Percentiles rank a stretch among this genome's conserved stretches.
Conservation (phyloP, 805 yeast species). For the Ogataea sp. region DNA sequence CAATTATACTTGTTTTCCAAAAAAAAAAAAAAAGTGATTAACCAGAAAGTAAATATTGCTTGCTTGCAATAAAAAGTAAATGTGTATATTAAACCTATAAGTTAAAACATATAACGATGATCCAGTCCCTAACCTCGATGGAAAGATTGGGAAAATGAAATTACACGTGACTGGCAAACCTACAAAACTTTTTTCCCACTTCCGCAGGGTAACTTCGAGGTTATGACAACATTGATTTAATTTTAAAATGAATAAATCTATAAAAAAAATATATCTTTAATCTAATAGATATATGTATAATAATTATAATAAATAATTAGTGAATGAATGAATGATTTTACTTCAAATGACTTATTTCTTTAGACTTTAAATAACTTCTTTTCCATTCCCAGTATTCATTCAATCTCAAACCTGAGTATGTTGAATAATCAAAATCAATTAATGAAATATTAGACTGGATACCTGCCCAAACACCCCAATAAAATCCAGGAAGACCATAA, state of each 20-base stretch:
- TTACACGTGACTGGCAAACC: background rate
- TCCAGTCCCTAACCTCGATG: background rate
- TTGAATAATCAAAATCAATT: constrained; percentile 64
- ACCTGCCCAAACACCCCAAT: constrained; percentile 82
- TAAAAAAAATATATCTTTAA: too few species aligned
- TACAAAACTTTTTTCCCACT: too few species aligned
- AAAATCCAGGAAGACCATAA: constrained; percentile 77
- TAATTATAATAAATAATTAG: too few species aligned
- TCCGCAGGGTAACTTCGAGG: background rate
- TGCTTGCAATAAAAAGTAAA: background rate
- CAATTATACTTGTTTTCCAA: background rate
- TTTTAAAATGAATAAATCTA: too few species aligned
- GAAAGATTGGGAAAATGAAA: background rate
- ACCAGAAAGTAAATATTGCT: too few species aligned
- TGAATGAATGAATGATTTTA: too few species aligned
- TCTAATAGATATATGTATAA: too few species aligned
- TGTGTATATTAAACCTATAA: background rate
- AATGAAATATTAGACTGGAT: constrained; percentile 62
- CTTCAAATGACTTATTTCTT: too few species aligned
- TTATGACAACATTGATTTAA: too few species aligned
- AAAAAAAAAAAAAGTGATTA: background rate
- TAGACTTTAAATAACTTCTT: constrained; percentile 16
- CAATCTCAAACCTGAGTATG: constrained; percentile 51
- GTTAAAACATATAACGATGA: too few species aligned
- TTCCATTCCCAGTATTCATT: constrained; percentile 71